Evolutionary conservation across 495 filamentous ascomycete species (phyloP).

Genomic region (Talaromyces adpressus): DNA sequence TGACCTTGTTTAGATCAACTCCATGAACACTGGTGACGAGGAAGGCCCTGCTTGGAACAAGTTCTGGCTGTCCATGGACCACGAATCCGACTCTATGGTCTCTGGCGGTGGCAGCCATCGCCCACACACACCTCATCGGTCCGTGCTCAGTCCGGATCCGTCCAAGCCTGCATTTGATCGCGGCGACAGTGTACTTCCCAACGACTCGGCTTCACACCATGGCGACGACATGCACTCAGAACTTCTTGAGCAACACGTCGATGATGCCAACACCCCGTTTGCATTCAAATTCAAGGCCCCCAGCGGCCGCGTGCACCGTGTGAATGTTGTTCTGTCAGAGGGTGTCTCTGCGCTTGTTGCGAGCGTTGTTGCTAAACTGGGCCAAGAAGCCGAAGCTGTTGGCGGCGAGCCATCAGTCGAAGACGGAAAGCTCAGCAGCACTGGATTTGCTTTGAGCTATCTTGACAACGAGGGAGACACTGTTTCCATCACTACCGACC

Average conservation of each 20-base stretch:
- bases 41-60: conserved; percentile 99
- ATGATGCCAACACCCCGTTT: conserved; percentile 69
- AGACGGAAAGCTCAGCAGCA: conserved; percentile 69
- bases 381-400: conserved; percentile 76
- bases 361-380: conserved; percentile 78
- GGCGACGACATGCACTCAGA: conserved; percentile 72
- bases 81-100: conserved; percentile 93
- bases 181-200: conserved; percentile 78
- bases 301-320: conserved; percentile 86
- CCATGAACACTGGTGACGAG: conserved; percentile 71
- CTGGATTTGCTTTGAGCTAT: conserved; percentile 93
- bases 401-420: conserved; percentile 68
- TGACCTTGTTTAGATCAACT: conserved; percentile 53
- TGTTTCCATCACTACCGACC: conserved; percentile 93
- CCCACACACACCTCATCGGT: conserved; percentile 52
- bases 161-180: conserved; percentile 54
- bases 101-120: conserved; percentile 76
- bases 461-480: conserved; percentile 96
- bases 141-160: conserved; percentile 72
- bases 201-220: conserved; percentile 90
- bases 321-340: conserved; percentile 73
- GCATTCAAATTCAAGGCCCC: conserved; percentile 99
- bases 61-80: conserved; percentile 96
- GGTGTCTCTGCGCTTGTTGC: conserved; percentile 77
- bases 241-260: conserved; percentile 39